These are phyloP conservation scores for Termitomyces sp. DNA, from an alignment of 768 basidiomycete genomes.

Conservation along the genomic window DNA sequence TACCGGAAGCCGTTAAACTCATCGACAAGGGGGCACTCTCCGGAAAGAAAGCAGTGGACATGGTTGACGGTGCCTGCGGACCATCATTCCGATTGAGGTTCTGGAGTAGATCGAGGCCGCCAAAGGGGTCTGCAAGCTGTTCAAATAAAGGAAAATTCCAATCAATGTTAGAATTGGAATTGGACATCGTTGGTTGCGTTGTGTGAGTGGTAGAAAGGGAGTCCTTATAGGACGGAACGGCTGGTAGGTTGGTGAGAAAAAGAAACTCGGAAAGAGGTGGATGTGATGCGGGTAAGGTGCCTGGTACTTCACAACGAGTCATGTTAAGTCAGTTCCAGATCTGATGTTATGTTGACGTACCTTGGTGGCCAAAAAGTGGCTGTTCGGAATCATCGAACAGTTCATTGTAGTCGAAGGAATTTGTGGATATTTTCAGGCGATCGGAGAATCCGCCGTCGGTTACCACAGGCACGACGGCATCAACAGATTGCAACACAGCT, in stretches of 20 bases:
- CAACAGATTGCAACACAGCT: not conserved
- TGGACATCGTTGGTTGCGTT: not conserved
- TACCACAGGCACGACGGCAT: not conserved
- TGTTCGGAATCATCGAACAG: slow-evolving; percentile 13
- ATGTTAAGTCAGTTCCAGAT: not conserved
- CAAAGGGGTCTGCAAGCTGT: not conserved
- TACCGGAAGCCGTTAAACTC: not conserved
- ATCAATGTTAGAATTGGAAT: not conserved
- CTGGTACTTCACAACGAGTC: not conserved
- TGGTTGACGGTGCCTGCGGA: not conserved
- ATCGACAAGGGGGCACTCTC: not conserved
- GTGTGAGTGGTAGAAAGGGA: not conserved
- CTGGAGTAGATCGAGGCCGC: not conserved
- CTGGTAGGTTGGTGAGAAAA: slow-evolving; percentile 5
- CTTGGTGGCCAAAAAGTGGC: not conserved
- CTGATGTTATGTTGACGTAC: not conserved
- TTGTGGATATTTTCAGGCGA: not conserved
- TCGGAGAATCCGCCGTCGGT: no score
- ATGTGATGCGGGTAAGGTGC: not conserved
- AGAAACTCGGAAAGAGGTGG: slow-evolving; percentile 3
- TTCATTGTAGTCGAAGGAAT: slow-evolving; percentile 9
- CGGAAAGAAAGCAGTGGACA: not conserved
- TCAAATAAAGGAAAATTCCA: not conserved
- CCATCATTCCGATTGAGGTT: not conserved
- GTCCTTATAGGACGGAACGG: not conserved